phyloP scores from a whole-genome alignment of 2,329 filamentous ascomycete species.

The Sclerotinia minor region DNA sequence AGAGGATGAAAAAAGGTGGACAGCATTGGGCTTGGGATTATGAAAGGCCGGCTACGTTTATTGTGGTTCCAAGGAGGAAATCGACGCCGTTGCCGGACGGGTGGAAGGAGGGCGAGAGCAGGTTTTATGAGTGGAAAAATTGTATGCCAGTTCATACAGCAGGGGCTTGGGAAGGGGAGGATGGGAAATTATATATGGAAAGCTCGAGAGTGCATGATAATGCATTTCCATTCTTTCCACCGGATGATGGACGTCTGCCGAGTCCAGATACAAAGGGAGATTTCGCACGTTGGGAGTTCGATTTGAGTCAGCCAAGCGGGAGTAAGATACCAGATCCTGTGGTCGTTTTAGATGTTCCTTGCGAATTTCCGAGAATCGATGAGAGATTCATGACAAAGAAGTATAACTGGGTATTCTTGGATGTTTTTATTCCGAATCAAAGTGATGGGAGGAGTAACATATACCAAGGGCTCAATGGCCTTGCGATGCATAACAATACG shows the following conservation, averaged over 20 bases:
- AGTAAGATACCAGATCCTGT: constrained; percentile 39
- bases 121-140: constrained; percentile 18
- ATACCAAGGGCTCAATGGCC: constrained; percentile 26
- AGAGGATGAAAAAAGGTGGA: constrained; percentile 47
- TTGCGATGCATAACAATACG: constrained; percentile 25
- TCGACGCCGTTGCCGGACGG: constrained; percentile 29
- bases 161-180: constrained; percentile 34
- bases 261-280: constrained; percentile 45
- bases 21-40: constrained; percentile 55
- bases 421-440: constrained; percentile 43
- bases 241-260: constrained; percentile 40
- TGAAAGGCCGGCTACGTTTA: constrained; percentile 55
- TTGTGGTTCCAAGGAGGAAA: constrained; percentile 51
- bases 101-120: not conserved
- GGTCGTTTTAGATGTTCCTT: constrained; percentile 43
- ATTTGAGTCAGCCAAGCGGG: constrained; percentile 40
- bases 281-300: constrained; percentile 45
- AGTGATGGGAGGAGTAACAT: constrained; percentile 42
- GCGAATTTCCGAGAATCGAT: constrained; percentile 49
- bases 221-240: constrained; percentile 40
- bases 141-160: constrained; percentile 42
- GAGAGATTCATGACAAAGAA: constrained; percentile 46
- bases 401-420: constrained; percentile 45
- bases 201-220: constrained; percentile 46
- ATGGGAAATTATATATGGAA: constrained; percentile 45